Base-by-base conservation (phyloP, 2,329 filamentous ascomycete species). In the Apiospora malaysiana region DNA sequence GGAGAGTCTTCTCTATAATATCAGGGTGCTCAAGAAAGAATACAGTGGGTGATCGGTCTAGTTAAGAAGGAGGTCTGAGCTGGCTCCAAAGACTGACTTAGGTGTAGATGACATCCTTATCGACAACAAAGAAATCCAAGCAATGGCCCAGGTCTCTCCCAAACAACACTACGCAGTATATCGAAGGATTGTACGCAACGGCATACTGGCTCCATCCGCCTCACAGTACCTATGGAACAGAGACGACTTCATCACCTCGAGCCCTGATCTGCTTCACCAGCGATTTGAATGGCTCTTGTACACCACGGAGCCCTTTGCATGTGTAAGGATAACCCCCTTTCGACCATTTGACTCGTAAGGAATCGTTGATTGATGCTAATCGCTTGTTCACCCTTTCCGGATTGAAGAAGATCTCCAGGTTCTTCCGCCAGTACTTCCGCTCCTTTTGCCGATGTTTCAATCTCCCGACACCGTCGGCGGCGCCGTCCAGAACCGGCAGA, bases 201-300 rank as follows among this genome's bases (percentile, higher is more conserved):
- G 14, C 18, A 63, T n/a, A n/a, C 18, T 66, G 40, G 9, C 40
- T 12, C n/a, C 25, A 25, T 43, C 40, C 4, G 65, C 65, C n/a
- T 45, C 40, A 5, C 65, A 67, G n/a, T 46, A 27, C 10, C 25
- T 67, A 0, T 67, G n/a, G 12, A 6, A 43, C 40, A 16, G 2
- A 18, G 65, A 67, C 9, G 65, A 67, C 40, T 67, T 67, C 43
- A 6, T 67, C 65, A 67, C 65, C 42, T n/a, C 4, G 14, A 45
- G 25, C 10, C 40, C n/a, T 23, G 1, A 67, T 42, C 12, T 67
- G 14, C 4, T 67, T 18, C 65, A 67, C 65, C 65, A 67, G 65
- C 40, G 43, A 1, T 45, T 67, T 18, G 65, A 67, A 14, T 18
- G 43, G 2, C 40, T 67, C 23, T 6, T 67, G 40, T 67, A 67